Evolutionary conservation across 2,329 filamentous ascomycete species (phyloP).

Genomic region (Daldinia sp.): DNA sequence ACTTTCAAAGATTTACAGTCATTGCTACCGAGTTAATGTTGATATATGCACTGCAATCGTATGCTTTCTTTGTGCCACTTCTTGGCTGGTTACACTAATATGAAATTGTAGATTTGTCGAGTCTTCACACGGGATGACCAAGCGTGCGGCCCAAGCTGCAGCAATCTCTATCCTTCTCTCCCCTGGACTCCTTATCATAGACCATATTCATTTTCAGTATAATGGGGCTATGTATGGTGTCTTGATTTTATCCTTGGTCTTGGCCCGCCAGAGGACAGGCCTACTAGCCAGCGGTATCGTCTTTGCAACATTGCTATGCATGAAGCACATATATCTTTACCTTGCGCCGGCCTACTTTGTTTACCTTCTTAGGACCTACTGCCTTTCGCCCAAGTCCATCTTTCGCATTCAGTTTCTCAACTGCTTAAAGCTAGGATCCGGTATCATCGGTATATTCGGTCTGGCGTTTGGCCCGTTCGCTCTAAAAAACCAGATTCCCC

Average conservation of each 20-base stretch:
- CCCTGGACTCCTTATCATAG: slow-evolving; percentile 93
- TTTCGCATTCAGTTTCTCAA: slow-evolving; percentile 81
- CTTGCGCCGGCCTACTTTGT: slow-evolving; percentile 96
- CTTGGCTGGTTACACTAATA: slow-evolving; percentile 22
- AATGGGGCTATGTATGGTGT: slow-evolving; percentile 97
- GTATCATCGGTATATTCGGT: slow-evolving; percentile 75
- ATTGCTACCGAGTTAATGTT: slow-evolving; percentile 85
- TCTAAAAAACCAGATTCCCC: slow-evolving; percentile 80
- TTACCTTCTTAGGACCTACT: slow-evolving; percentile 88
- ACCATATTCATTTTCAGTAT: slow-evolving; percentile 98
- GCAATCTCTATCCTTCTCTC: slow-evolving; percentile 91
- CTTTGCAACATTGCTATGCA: slow-evolving; percentile 86
- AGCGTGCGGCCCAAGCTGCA: slow-evolving; percentile 81
- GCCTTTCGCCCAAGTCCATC: slow-evolving; percentile 78
- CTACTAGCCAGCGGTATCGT: slow-evolving; percentile 80
- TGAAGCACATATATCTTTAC: slow-evolving; percentile 99
- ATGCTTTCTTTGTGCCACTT: slow-evolving; percentile 42
- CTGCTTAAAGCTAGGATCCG: slow-evolving; percentile 80
- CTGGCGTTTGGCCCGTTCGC: slow-evolving; percentile 91
- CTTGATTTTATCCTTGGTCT: slow-evolving; percentile 83
- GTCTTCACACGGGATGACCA: slow-evolving; percentile 70
- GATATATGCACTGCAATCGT: slow-evolving; percentile 82
- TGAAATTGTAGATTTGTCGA: slow-evolving; percentile 71
- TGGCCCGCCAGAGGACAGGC: slow-evolving; percentile 78
- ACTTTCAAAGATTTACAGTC: slow-evolving; percentile 91